phyloP scores from a whole-genome alignment of 2,329 filamentous ascomycete species.

The Phialemonium atrogriseum region DNA sequence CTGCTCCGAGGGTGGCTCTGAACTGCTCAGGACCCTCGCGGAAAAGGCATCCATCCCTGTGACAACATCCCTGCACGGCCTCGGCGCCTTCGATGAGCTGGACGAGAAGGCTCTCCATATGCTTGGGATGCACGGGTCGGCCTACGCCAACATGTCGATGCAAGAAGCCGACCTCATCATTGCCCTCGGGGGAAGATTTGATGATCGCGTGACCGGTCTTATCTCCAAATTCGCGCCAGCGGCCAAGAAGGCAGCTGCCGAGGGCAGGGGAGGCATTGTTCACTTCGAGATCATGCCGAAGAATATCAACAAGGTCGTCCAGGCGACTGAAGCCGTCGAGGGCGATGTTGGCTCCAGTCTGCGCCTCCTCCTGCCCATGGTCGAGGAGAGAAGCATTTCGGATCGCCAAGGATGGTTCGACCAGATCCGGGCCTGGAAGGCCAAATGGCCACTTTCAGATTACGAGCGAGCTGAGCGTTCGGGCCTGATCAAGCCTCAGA shows the following conservation, averaged over 20 bases:
- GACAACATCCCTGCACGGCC: slow-evolving; percentile 88
- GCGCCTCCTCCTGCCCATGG: slow-evolving; percentile 61
- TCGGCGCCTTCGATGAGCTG: slow-evolving; percentile 87
- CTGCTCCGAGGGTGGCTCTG: slow-evolving; percentile 67
- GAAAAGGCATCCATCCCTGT: slow-evolving; percentile 91
- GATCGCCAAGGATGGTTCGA: slow-evolving; percentile 79
- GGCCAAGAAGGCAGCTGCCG: slow-evolving; percentile 74
- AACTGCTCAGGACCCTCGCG: slow-evolving; percentile 73
- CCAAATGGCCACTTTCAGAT: slow-evolving; percentile 73
- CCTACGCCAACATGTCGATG: slow-evolving; percentile 97
- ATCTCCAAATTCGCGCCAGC: slow-evolving; percentile 82
- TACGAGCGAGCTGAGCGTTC: slow-evolving; percentile 72
- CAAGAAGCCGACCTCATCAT: slow-evolving; percentile 95
- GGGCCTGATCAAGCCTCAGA: slow-evolving; percentile 88
- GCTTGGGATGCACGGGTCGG: slow-evolving; percentile 97
- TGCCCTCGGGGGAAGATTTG: slow-evolving; percentile 86
- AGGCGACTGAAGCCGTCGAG: slow-evolving; percentile 91
- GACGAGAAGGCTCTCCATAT: slow-evolving; percentile 94
- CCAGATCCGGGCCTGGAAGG: slow-evolving; percentile 87
- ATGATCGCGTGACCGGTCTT: slow-evolving; percentile 84
- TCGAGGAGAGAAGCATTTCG: slow-evolving; percentile 52
- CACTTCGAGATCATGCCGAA: slow-evolving; percentile 99
- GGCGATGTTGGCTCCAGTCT: slow-evolving; percentile 84
- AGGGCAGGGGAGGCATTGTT: slow-evolving; percentile 86
- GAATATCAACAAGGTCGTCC: slow-evolving; percentile 99